Evolutionary conservation across 1,139 yeast genomes (phyloP), one percentile per base, ranked within the genome.

Genomic region (Suhomyces yuchorum): DNA sequence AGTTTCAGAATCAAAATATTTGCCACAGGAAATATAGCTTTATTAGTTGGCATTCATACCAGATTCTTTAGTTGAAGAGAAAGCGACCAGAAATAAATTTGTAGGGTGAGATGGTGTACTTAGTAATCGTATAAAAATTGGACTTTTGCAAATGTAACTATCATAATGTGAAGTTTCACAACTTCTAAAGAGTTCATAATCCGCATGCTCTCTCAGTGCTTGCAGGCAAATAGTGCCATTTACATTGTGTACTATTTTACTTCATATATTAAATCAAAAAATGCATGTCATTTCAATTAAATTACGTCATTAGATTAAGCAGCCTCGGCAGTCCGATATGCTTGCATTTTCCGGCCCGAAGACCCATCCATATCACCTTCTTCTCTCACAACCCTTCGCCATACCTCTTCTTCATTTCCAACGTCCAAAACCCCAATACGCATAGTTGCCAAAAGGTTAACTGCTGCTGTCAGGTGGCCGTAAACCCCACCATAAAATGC

Each of bases 331-430:
- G 77, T 69, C 20, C 66, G 60, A 49, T 70, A 68, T 50, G 61
- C 63, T 44, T 59, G 57, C 42, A 59, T 61, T 33, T 61, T 53
- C 19, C 63, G 59, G 9, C 61, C 52, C 8, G 60, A 63, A 9
- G 58, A 52, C 17, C 54, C 63, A 6, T 68, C 71, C 5, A 65
- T 64, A 20, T 68, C 71, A 6, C 75, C 73, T 53, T 74, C 78
- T 54, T 75, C 80, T 22, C 61, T 59, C 3, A 66, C 78, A 6
- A 73, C 77, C 41, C 78, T 57, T 52, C 78, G 78, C 97, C 97
- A 91, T 17, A 88, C 89, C 56, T 88, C 88, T 52, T 84, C 88
- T 56, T 88, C 92, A 56, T 87, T 80, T 4, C 91, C 89, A n/a
- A 89, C 87, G 55, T 91, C 88, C 38, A 84, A 65, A 17, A 81